These are phyloP conservation scores for Fusarium floridanum DNA, from an alignment of 2,329 filamentous ascomycete genomes.

Conservation along the genomic window DNA sequence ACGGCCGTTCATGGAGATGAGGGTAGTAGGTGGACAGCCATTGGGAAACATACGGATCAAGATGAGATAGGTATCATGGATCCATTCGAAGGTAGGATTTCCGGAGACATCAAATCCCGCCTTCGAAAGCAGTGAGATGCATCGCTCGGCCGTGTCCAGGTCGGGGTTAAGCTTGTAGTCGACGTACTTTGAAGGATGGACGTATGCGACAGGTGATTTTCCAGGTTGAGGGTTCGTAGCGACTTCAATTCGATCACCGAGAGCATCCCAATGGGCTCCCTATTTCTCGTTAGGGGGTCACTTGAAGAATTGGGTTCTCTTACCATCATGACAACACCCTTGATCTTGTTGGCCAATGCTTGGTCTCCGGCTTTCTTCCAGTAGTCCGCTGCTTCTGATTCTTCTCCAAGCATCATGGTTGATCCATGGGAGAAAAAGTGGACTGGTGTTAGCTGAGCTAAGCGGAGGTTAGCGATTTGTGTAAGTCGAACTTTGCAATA, in stretches of 20 bases:
- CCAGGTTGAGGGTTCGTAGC: conserved; percentile 69
- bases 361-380: conserved; percentile 43
- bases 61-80: conserved; percentile 78
- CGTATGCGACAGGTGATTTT: conserved; percentile 76
- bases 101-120: conserved; percentile 66
- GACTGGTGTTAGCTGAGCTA: conserved; percentile 32
- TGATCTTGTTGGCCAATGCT: conserved; percentile 36
- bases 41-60: conserved; percentile 77
- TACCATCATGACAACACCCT: conserved; percentile 42
- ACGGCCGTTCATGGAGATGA: conserved; percentile 43
- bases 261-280: conserved; percentile 72
- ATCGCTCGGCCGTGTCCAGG: conserved; percentile 62
- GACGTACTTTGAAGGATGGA: conserved; percentile 74
- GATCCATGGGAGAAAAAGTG: conserved; percentile 45
- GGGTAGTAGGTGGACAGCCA: conserved; percentile 73
- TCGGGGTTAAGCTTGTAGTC: conserved; percentile 73
- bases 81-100: conserved; percentile 75
- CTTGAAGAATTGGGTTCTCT: rapidly evolving
- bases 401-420: conserved; percentile 45
- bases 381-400: conserved; percentile 34
- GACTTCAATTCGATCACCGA: conserved; percentile 69
- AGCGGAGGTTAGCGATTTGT: background rate
- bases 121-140: conserved; percentile 61
- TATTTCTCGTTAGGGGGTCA: background rate
- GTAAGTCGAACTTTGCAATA: no score